Evolutionary conservation across 2,329 filamentous ascomycete species (phyloP).

Genomic region (Diplocarpon mali): DNA sequence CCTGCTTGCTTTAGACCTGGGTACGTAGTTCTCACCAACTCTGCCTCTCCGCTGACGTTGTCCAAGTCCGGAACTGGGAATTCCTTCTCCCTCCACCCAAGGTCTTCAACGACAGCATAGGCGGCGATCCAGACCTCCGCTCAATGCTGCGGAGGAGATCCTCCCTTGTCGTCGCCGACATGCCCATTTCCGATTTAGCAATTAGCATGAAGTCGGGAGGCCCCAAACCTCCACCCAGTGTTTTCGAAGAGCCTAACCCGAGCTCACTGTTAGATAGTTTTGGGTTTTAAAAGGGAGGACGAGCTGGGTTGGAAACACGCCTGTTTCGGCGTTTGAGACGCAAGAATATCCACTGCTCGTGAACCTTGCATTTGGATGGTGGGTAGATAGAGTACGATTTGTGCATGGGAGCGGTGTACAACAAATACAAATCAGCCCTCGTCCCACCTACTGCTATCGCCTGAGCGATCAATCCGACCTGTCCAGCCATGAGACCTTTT

Average conservation of each 20-base stretch:
- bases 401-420: too few species aligned
- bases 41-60: constrained; percentile 10
- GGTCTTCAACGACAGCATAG: constrained; percentile 32
- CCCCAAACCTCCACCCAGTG: constrained; percentile 53
- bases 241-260: constrained; percentile 87
- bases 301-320: background rate
- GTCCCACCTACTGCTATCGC: too few species aligned
- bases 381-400: too few species aligned
- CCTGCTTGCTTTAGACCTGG: constrained; percentile 73
- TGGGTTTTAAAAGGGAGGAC: constrained; percentile 45
- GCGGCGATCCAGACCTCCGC: constrained; percentile 29
- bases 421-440: too few species aligned
- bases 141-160: constrained; percentile 60
- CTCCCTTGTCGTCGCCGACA: constrained; percentile 70
- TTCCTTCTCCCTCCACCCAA: constrained; percentile 47
- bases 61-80: constrained; percentile 65
- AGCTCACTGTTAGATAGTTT: constrained; percentile 85
- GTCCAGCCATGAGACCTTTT: too few species aligned
- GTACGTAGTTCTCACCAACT: constrained; percentile 33
- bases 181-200: constrained; percentile 37
- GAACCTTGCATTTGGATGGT: background rate
- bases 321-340: constrained; percentile 2
- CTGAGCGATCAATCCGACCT: too few species aligned
- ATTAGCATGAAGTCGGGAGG: constrained; percentile 34
- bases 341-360: background rate